Base-by-base conservation (phyloP, 2,329 filamentous ascomycete species). In the Botrytis squamosa region DNA sequence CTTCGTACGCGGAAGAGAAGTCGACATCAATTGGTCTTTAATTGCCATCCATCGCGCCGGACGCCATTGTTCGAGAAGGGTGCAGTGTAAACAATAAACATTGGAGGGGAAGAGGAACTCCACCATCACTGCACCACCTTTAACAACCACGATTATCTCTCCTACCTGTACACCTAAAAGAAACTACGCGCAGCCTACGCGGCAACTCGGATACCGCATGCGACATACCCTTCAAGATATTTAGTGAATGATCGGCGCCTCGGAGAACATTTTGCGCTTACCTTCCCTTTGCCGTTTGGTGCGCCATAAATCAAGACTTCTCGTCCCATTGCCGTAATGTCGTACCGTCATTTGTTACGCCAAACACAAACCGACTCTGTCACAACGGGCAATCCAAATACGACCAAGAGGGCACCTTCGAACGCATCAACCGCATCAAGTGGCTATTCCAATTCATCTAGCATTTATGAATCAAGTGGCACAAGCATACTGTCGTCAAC, bases 401-500 rank as follows among this genome's bases (percentile, higher is more conserved):
- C 70, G 22, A 83, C 84, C 40, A 85, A 84, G 75, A 83, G 92
- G 77, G 90, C 93, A 78, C 86, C 89, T 46, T 94, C 92, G 8
- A 93, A 88, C 74, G 89, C 89, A 52, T 91, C 91, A 16, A 93
- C 92, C 10, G 89, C 88, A 71, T 94, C 92, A 4, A 92, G 91
- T 5, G 88, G 86, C 73, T 92, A 90, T 81, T 92, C 91, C 1
- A 85, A 86, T 73, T 81, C 77, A 18, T 84, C 83, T 75, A 83
- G 84, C 59, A 80, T 82, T 22, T 86, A 85, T 76, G 88, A 90
- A 62, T 85, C 87, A 71, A 91, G 89, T 79, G 84, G 86, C 71
- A 89, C 90, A 57, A 93, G 91, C 81, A 92, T 92, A 66, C 85
- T 91, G 77, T 93, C 92, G 29, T 95, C 93, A 46, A 87, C 89